Percentiles rank a stretch among this genome's conserved stretches.
Evolutionary conservation across 2,329 filamentous ascomycete species (phyloP).

Genomic region (Fusarium citri): DNA sequence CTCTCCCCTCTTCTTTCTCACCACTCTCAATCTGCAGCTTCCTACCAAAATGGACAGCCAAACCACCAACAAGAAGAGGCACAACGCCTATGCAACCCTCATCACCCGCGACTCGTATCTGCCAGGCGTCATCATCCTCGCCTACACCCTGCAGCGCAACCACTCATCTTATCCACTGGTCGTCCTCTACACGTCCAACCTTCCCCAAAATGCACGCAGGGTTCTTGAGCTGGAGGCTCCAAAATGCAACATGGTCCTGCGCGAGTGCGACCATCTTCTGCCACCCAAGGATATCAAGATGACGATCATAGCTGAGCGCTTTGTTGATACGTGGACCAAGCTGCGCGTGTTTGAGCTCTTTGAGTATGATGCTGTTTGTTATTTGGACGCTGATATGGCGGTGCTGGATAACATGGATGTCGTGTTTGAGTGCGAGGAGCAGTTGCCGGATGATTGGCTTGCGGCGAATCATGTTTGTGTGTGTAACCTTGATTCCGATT

Average conservation of each 20-base stretch:
- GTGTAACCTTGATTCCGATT: constrained; percentile 38
- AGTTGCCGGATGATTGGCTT: constrained; percentile 37
- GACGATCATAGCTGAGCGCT: constrained; percentile 38
- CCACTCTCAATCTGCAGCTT: background rate
- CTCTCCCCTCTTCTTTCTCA: background rate
- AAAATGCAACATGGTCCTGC: constrained; percentile 28
- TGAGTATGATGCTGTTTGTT: constrained; percentile 38
- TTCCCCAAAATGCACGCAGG: constrained; percentile 6
- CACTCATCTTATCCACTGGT: constrained; percentile 29
- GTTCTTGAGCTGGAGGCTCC: constrained; percentile 30
- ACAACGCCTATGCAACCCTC: constrained; percentile 41
- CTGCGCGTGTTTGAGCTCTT: constrained; percentile 36
- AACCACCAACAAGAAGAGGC: background rate
- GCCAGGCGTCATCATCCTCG: constrained; percentile 37
- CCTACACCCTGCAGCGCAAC: constrained; percentile 33
- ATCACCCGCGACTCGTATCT: constrained; percentile 41
- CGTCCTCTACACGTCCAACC: constrained; percentile 33
- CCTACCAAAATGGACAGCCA: constrained; percentile 4
- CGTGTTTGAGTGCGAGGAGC: constrained; percentile 20
- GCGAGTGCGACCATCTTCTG: constrained; percentile 28
- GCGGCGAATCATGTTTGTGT: constrained; percentile 42
- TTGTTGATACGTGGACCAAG: constrained; percentile 39
- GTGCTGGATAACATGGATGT: constrained; percentile 37
- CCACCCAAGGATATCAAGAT: constrained; percentile 28
- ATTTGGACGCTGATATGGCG: constrained; percentile 41